Evolutionary conservation across 208 protist genomes (phyloP).

Genomic region (Leishmania tarentolae): DNA sequence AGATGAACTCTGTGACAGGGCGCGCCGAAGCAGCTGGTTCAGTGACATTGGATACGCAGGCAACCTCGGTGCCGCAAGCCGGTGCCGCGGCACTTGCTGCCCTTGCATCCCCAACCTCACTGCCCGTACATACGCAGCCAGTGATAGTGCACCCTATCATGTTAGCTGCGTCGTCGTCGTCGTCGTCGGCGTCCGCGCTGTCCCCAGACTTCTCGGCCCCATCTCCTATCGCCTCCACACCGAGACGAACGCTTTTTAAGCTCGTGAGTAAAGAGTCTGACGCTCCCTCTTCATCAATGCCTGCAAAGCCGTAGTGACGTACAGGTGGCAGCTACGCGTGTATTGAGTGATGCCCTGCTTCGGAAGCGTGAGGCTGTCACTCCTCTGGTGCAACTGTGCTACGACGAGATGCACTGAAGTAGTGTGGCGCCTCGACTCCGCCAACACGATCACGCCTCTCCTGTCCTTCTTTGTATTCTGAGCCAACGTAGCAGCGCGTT

Average conservation of each 20-base stretch:
- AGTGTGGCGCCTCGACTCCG: not conserved
- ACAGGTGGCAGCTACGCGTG: not conserved
- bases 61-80: not conserved
- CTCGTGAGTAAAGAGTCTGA: slow-evolving; percentile 11
- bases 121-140: not conserved
- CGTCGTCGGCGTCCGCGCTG: slow-evolving; percentile 1
- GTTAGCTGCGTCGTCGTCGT: slow-evolving; percentile 2
- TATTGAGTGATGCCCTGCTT: not conserved
- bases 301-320: not conserved
- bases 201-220: not conserved
- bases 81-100: not conserved
- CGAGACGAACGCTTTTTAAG: slow-evolving; percentile 26
- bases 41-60: not conserved
- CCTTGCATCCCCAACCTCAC: too few species aligned
- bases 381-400: not conserved
- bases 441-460: too few species aligned
- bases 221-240: not conserved
- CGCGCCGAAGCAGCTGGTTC: not conserved
- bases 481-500: not conserved
- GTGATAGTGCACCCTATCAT: slow-evolving; percentile 1
- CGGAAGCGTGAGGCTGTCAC: not conserved
- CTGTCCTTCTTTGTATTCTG: not conserved
- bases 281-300: not conserved
- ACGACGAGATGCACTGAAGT: not conserved
- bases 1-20: not conserved